These are phyloP conservation scores for Corylus avellana DNA, from an alignment of 306 rosid genomes.

Conservation along the genomic window DNA sequence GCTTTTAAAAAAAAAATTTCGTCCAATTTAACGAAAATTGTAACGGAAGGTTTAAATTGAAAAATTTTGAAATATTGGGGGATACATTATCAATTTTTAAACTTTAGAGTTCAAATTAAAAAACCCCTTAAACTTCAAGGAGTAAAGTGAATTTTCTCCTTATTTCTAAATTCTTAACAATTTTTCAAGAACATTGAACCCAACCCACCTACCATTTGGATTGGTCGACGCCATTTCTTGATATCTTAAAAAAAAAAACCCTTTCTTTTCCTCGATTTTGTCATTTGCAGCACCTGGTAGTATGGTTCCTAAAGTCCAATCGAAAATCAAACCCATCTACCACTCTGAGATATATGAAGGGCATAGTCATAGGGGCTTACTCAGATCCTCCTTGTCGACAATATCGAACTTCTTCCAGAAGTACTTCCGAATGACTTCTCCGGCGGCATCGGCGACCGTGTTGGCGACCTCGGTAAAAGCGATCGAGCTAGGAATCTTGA, in stretches of 20 bases:
- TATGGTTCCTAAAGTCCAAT: neutral
- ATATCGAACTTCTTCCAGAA: constrained; percentile 77
- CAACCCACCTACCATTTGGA: too few relatives aligned
- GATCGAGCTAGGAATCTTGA: constrained; percentile 37
- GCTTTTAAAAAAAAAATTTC: too few relatives aligned
- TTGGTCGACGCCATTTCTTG: too few relatives aligned
- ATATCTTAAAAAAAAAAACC: too few relatives aligned
- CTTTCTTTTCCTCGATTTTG: neutral
- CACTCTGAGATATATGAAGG: neutral
- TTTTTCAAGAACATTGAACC: too few relatives aligned
- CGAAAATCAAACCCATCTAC: neutral
- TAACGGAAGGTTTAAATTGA: too few relatives aligned
- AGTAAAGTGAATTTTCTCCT: too few relatives aligned
- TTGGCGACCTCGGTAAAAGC: constrained; percentile 56
- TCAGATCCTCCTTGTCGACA: constrained; percentile 68
- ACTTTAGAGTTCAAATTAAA: too few relatives aligned
- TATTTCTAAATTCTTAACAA: neutral
- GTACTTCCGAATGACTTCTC: constrained; percentile 68
- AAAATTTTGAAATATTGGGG: too few relatives aligned
- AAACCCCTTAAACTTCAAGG: too few relatives aligned
- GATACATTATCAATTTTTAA: too few relatives aligned
- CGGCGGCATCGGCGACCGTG: constrained; percentile 81
- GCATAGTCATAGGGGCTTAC: constrained; percentile 25
- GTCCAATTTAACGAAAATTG: too few relatives aligned
- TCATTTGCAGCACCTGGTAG: neutral